Evolutionary conservation across 129 eudicot genomes (phyloP), one percentile per base, ranked within the genome.

Genomic region (Deinandra increscens): DNA sequence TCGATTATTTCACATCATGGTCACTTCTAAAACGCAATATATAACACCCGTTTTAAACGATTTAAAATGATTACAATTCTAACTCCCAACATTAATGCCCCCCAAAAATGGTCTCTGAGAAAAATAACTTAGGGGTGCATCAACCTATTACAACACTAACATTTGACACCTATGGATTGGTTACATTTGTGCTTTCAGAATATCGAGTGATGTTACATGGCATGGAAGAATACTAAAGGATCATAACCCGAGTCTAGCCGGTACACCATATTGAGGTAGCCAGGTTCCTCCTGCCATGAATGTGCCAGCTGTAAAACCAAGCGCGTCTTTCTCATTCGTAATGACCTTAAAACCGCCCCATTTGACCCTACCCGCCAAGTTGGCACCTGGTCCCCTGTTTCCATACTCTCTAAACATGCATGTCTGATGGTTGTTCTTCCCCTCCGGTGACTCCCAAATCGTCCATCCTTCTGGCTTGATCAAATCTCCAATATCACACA

Each of bases 301-400:
- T 3, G 75, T 41, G 46, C 71, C 78, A 1, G 78, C 81, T 0
- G 85, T 81, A 70, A 76, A 81, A 23, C 59, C 64, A 4, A 42
- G 23, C 9, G 85, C 85, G 33, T 81, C 85, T 33, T 31, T 71
- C 37, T 64, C 38, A 44, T 49, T 42, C 7, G 46, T 36, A n/a
- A 81, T 71, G 6, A 23, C 18, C 17, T 64, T 66, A 17, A 63
- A 60, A 13, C 77, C 53, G 0, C 56, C 19, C 85, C 85, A 81
- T 69, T 76, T 77, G 37, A 81, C 85, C 69, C 85, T 54, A 12
- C 51, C 61, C 3, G 54, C 76, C 29, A 75, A 48, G 67, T 46
- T 73, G n/a, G 85, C 66, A 44, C 91, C 91, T 0, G 91, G 88
- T 2, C 91, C 91, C 17, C 78, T 54, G 50, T 86, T 86, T 1